These are phyloP conservation scores for Cladosporium sphaerospermum DNA, from an alignment of 2,329 filamentous ascomycete species.

Conservation along the genomic window DNA sequence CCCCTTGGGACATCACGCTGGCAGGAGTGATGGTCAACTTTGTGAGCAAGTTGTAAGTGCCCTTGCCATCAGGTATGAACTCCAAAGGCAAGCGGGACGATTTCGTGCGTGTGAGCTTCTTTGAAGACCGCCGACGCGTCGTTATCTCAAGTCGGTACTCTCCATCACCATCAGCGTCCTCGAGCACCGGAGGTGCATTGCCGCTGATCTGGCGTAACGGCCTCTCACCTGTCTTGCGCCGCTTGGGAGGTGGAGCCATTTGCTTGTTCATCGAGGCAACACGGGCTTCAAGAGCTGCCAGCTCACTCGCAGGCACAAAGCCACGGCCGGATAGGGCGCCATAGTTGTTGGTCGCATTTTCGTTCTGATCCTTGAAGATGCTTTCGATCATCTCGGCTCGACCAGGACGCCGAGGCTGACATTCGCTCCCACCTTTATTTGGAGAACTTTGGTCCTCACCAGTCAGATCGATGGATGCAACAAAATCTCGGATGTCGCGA, in stretches of 20 bases:
- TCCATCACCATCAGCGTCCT: conserved; percentile 11
- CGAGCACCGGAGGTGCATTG: conserved; percentile 14
- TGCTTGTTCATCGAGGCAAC: conserved; percentile 10
- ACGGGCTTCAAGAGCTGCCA: conserved; percentile 16
- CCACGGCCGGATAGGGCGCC: conserved; percentile 12
- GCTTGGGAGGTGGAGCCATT: conserved; percentile 15
- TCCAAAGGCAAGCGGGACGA: conserved; percentile 36
- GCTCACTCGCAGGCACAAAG: conserved; percentile 27
- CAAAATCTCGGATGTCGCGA: conserved; percentile 29
- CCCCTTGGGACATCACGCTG: conserved; percentile 10
- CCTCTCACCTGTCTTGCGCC: conserved; percentile 21
- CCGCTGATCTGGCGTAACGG: conserved; percentile 21
- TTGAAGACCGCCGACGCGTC: conserved; percentile 19
- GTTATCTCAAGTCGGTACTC: conserved; percentile 13
- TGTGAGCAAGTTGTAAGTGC: conserved; percentile 16
- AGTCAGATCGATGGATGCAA: conserved; percentile 15
- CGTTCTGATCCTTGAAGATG: not conserved
- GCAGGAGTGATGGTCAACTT: not conserved
- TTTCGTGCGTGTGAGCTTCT: conserved; percentile 25
- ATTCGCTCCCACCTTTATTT: not conserved
- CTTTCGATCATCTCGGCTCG: not conserved
- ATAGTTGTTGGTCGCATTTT: conserved; percentile 11
- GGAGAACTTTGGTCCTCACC: not conserved
- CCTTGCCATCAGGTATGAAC: conserved; percentile 26
- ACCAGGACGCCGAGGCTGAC: not conserved